Evolutionary conservation across 345 rosid genomes (phyloP), one percentile per base, ranked within the genome.

Genomic region (Cardamine occulta): DNA sequence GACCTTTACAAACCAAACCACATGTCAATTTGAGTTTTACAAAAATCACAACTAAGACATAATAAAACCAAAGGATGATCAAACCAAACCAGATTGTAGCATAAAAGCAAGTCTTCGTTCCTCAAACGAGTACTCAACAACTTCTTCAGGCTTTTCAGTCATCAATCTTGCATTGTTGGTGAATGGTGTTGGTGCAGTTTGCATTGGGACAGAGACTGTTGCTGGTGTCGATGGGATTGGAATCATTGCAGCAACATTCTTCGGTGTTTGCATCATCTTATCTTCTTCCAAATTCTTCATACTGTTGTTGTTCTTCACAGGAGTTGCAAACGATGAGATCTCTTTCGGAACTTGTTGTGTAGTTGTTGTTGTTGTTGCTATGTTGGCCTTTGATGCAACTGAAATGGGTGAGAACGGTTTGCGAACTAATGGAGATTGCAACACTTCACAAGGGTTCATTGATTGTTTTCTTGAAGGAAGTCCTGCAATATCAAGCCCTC

Each of bases 361-460:
- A n/a, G n/a, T n/a, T n/a, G 54, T 76, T 84, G 68, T 54, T 81
- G 61, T 28, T 44, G 66, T 60, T 53, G 76, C 15, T 47, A 63
- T 75, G 76, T 83, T 84, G 72, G 85, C 67, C 76, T 86, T 89
- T 45, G 85, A 83, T 72, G 91, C 77, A 47, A 80, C 79, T 24
- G 92, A 77, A 70, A 96, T 82, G 5, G 97, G 96, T 0, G 93
- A 88, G 89, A 96, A 96, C 1, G 99, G 99, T 77, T 89, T 87
- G 74, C 97, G 87, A 64, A 86, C 75, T 82, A 85, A 70, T 39
- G 92, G 90, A 35, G 99, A 81, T 75, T 87, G 91, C 15, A 84
- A 84, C 77, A 83, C 87, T 70, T 72, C 81, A 61, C 55, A 72
- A 42, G 84, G 74, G 66, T 85, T 86, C 66, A 81, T 84, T n/a